Percentiles rank a stretch among this genome's conserved stretches.
These are phyloP conservation scores for Orychophragmus violaceus DNA, from an alignment of 345 rosid genomes.

Conservation along the genomic window DNA sequence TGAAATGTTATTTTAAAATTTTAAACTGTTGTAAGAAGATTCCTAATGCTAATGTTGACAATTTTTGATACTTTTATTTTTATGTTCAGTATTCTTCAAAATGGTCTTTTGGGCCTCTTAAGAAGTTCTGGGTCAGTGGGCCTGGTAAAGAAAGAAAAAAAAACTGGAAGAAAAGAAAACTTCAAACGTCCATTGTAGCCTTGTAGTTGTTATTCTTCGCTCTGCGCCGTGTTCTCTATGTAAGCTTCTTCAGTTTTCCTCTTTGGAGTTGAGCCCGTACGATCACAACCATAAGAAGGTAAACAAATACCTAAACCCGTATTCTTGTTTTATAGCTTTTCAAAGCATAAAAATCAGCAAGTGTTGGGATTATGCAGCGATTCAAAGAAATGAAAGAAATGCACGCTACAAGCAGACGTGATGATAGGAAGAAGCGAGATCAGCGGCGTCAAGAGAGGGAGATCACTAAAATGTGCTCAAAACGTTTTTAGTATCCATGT, in stretches of 20 bases:
- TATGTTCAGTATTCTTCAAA: not conserved
- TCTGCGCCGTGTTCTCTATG: not conserved
- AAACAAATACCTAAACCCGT: not conserved
- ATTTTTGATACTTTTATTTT: not conserved
- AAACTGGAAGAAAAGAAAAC: not conserved
- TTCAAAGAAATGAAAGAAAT: conserved; percentile 95
- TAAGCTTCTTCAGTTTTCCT: not conserved
- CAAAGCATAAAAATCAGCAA: not conserved
- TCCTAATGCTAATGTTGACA: not conserved
- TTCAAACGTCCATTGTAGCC: too few species aligned
- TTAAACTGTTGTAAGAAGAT: not conserved
- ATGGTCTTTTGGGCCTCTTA: not conserved
- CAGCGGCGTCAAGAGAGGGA: conserved; percentile 83
- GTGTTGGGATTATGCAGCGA: conserved; percentile 45
- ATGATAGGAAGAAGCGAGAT: conserved; percentile 81
- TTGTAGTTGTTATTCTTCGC: not conserved
- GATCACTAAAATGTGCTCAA: conserved; percentile 73
- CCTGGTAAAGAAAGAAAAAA: not conserved
- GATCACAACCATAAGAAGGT: conserved; percentile 99
- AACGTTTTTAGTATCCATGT: conserved; percentile 26
- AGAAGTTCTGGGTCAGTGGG: not conserved
- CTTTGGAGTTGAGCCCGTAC: conserved; percentile 86
- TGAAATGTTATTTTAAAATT: not conserved
- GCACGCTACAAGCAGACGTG: conserved; percentile 76
- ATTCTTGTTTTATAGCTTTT: not conserved